Conservation (phyloP, 140 eudicot genomes). For the Cichorium intybus region DNA sequence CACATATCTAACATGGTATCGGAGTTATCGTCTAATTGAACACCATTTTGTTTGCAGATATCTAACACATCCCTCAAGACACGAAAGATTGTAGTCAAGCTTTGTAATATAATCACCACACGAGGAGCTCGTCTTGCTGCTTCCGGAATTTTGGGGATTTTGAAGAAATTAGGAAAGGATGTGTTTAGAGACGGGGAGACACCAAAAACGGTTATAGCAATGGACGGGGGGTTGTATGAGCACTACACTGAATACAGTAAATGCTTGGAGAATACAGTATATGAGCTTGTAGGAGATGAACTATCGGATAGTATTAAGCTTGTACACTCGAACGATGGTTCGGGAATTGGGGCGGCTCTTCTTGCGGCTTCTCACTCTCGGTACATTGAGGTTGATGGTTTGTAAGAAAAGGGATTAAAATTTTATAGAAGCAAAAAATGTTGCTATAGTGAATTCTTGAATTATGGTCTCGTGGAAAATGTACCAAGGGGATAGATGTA, state of each 20-base stretch:
- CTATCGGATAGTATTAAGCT: conserved; percentile 28
- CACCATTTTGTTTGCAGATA: conserved; percentile 31
- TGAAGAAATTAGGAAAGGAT: conserved; percentile 63
- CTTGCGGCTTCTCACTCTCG: conserved; percentile 74
- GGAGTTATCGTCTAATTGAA: not conserved
- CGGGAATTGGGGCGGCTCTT: conserved; percentile 82
- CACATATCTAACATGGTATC: not conserved
- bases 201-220: conserved; percentile 49
- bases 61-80: conserved; percentile 45
- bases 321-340: conserved; percentile 69
- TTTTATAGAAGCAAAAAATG: not conserved
- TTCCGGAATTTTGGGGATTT: conserved; percentile 55
- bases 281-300: conserved; percentile 55
- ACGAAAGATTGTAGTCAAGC: conserved; percentile 49
- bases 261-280: conserved; percentile 54
- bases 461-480: not conserved
- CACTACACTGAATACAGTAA: conserved; percentile 58
- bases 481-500: not conserved
- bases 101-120: conserved; percentile 60
- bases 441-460: not conserved
- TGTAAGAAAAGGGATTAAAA: not conserved
- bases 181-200: conserved; percentile 29
- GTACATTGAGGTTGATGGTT: conserved; percentile 27
- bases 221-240: conserved; percentile 77
- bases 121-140: conserved; percentile 75